These are phyloP conservation scores for Eragrostis nindensis DNA, from an alignment of 176 grass and related monocot species.

Conservation along the genomic window DNA sequence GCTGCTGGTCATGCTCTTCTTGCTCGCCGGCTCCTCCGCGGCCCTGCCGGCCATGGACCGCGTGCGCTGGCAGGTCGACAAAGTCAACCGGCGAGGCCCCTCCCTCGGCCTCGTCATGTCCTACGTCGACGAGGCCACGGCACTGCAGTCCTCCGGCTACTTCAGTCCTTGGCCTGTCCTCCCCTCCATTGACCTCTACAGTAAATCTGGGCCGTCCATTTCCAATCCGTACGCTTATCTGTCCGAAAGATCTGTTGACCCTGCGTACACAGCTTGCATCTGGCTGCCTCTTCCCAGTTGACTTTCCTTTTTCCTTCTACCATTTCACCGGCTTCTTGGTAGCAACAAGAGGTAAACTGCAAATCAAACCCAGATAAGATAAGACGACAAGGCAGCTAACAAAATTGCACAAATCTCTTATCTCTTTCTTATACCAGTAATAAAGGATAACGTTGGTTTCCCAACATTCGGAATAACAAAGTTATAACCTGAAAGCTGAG, in stretches of 20 bases:
- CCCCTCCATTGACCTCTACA: constrained; percentile 79
- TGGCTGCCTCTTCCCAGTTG: not conserved
- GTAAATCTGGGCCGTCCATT: constrained; percentile 40
- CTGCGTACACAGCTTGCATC: not conserved
- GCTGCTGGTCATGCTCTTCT: constrained; percentile 39
- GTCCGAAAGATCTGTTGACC: not conserved
- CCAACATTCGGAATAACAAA: not conserved
- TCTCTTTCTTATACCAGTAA: too few relatives aligned
- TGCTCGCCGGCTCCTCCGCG: constrained; percentile 12
- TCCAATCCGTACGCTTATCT: not conserved
- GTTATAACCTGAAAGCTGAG: not conserved
- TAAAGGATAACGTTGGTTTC: not conserved
- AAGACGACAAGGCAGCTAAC: not conserved
- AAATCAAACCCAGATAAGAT: not conserved
- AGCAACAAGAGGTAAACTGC: not conserved
- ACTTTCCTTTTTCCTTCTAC: not conserved
- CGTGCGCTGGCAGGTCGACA: constrained; percentile 44
- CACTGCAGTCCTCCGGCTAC: constrained; percentile 64
- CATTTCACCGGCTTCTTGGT: not conserved
- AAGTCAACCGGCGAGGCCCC: constrained; percentile 46
- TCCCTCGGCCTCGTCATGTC: constrained; percentile 84
- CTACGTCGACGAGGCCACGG: constrained; percentile 61
- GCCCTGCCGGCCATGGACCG: constrained; percentile 29
- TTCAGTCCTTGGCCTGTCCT: constrained; percentile 50
- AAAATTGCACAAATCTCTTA: too few relatives aligned